Evolutionary conservation across 2,329 filamentous ascomycete genomes (phyloP), one percentile per base, ranked within the genome.

Genomic region (Fonsecaea pedrosoi): DNA sequence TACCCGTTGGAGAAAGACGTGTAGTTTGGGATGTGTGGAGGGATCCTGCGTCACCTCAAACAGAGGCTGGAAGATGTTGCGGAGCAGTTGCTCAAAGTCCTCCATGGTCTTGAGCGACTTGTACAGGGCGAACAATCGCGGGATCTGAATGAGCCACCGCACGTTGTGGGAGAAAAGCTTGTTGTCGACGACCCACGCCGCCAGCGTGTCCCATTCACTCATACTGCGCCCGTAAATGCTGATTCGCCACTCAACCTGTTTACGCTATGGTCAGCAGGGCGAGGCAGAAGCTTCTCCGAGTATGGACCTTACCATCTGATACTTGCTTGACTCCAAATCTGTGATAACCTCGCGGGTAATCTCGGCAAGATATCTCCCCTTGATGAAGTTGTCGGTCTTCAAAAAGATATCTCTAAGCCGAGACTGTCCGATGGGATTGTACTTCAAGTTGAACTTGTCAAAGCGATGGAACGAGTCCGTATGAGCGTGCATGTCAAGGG

Each of bases 381-480:
- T 89, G 76, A 99, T 97, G 78, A 93, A 94, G 77, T 99, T 99
- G 80, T 99, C 95, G 9, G 95, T 99, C 82, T 99, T 99, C 62
- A 99, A 83, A 78, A 99, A 99, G 73, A 99, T 99, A n/a, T 95
- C 97, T 74, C 95, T 89, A 64, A 99, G 82, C 63, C 95, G 89
- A 53, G 95, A 98, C 80, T 99, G 95, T 58, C 95, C 95, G 68
- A 99, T 89, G 0, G 95, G 95, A 73, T 99, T 99, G 77, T 99
- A 99, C 78, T 99, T 99, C 64, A 99, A 83, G 77, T 99, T 99
- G 85, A 99, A 99, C 79, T 99, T 99, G 83, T 99, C 95, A 77
- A 99, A 99, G 3, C 95, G 92, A 79, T 99, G 95, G 81, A 99
- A 99, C 0, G 92, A 96, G 79, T 99, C 95, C 10, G 92, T 97